Conservation (phyloP, 257 asterid genomes). For the Jaltomata sinuosa region DNA sequence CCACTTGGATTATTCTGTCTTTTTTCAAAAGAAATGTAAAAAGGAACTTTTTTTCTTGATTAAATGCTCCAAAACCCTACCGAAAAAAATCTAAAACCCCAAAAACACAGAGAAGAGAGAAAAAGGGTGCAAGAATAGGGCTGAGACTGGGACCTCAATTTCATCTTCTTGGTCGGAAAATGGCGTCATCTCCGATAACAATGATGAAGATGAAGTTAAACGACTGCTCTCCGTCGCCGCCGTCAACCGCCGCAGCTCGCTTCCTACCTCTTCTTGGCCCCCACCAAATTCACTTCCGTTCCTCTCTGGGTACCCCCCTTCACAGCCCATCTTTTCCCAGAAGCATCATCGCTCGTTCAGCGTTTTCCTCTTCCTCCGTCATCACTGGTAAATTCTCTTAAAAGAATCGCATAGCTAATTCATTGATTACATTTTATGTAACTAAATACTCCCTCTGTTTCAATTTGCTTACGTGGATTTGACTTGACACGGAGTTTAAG, state of each 20-base stretch:
- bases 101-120: neutral
- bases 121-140: conserved; percentile 44
- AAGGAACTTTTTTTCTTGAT: too few relatives aligned
- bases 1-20: neutral
- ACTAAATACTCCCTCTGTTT: too few relatives aligned
- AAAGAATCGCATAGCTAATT: too few relatives aligned
- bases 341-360: neutral
- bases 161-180: conserved; percentile 19
- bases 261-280: conserved; percentile 9
- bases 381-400: conserved; percentile 5
- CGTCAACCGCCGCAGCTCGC: conserved; percentile 4
- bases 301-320: neutral
- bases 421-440: too few relatives aligned
- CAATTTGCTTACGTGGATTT: too few relatives aligned
- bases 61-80: conserved; percentile 1
- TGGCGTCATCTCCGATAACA: conserved; percentile 43
- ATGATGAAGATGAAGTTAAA: conserved; percentile 11
- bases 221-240: conserved; percentile 15
- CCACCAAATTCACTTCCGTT: neutral
- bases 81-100: neutral
- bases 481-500: too few relatives aligned
- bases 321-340: neutral
- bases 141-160: conserved; percentile 29
- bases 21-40: neutral
- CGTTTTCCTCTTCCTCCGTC: conserved; percentile 11